These are phyloP conservation scores for Thermomucor indicae-seudaticae DNA, from an alignment of 371 early-diverging fungal genomes.

Conservation along the genomic window DNA sequence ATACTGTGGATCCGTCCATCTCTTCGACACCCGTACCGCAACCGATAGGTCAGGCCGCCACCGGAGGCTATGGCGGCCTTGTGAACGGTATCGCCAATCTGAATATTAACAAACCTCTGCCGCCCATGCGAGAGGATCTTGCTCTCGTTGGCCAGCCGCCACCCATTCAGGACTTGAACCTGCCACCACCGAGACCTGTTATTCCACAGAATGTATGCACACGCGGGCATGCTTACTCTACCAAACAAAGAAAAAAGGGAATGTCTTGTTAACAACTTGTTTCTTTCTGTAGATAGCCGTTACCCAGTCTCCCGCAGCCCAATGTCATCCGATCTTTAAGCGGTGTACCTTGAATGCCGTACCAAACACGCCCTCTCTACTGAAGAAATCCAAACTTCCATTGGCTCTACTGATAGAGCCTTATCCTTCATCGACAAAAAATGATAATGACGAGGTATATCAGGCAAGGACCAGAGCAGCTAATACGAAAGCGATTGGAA, in stretches of 20 bases:
- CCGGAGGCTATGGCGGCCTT: slow-evolving; percentile 4
- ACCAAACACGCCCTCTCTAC: slow-evolving; percentile 58
- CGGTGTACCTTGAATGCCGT: slow-evolving; percentile 74
- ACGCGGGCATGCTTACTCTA: neutral
- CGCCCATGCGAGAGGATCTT: slow-evolving; percentile 20
- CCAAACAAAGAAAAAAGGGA: neutral
- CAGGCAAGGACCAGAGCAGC: neutral
- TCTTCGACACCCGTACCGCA: slow-evolving; percentile 1
- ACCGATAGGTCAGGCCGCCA: neutral
- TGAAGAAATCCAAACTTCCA: slow-evolving; percentile 72
- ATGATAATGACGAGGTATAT: neutral
- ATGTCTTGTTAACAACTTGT: neutral
- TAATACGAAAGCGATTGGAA: too few species aligned
- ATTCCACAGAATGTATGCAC: slow-evolving; percentile 39
- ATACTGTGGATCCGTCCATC: slow-evolving; percentile 6
- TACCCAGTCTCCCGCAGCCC: slow-evolving; percentile 34
- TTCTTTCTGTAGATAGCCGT: slow-evolving; percentile 30
- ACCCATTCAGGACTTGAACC: slow-evolving; percentile 40
- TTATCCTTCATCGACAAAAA: slow-evolving; percentile 49
- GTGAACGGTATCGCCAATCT: slow-evolving; percentile 24
- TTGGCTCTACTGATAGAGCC: slow-evolving; percentile 74
- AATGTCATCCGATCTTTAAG: slow-evolving; percentile 54
- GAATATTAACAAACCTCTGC: slow-evolving; percentile 9
- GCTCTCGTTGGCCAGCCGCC: slow-evolving; percentile 52
- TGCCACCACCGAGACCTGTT: slow-evolving; percentile 27